These are phyloP conservation scores for Lachnellula subtilissima DNA, from an alignment of 2,329 filamentous ascomycete genomes.

Conservation along the genomic window DNA sequence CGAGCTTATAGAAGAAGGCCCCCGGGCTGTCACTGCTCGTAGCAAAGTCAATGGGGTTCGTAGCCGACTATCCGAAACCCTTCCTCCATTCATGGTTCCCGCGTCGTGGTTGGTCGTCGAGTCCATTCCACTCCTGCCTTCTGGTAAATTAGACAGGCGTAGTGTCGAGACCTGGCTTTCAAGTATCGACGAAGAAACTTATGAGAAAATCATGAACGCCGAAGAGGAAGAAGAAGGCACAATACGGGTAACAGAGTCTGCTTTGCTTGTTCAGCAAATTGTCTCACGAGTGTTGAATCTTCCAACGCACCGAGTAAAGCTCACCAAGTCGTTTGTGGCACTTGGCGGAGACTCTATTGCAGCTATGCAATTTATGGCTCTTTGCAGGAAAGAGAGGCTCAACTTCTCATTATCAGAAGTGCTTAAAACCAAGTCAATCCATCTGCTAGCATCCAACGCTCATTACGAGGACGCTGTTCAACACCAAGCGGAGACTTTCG, in stretches of 20 bases:
- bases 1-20: slow-evolving; percentile 42
- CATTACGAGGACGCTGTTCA: neutral
- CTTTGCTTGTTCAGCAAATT: slow-evolving; percentile 1
- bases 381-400: slow-evolving; percentile 7
- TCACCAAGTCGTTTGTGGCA: slow-evolving; percentile 9
- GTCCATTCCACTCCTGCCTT: slow-evolving; percentile 29
- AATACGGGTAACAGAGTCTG: neutral
- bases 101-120: slow-evolving; percentile 30
- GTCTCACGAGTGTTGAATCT: slow-evolving; percentile 6
- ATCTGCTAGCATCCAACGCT: neutral
- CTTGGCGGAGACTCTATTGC: slow-evolving; percentile 17
- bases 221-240: neutral
- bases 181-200: slow-evolving; percentile 7
- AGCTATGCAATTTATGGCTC: slow-evolving; percentile 15
- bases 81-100: slow-evolving; percentile 34
- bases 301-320: neutral
- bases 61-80: slow-evolving; percentile 27
- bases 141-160: slow-evolving; percentile 36
- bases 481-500: slow-evolving; percentile 4
- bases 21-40: neutral
- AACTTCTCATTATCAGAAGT: slow-evolving; percentile 8
- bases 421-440: slow-evolving; percentile 5
- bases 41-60: neutral
- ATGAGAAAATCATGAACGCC: neutral
- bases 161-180: slow-evolving; percentile 24